Evolutionary conservation across 371 early-diverging fungal genomes (phyloP).

Genomic region (Fennellomyces sp.): DNA sequence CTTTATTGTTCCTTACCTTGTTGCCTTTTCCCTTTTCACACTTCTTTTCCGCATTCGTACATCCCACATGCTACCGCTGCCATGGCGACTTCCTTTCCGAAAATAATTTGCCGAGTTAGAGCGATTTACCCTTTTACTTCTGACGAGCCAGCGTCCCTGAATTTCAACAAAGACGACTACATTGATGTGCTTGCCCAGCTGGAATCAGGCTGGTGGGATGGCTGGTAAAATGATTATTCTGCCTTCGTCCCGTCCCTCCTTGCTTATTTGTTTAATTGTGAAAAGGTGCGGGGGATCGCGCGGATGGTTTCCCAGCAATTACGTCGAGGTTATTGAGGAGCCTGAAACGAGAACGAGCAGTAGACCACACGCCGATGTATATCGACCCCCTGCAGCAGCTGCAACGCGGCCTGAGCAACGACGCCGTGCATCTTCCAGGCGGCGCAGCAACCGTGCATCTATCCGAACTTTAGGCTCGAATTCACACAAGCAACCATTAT

Average conservation of each 20-base stretch:
- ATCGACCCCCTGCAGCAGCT: conserved; percentile 1
- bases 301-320: conserved; percentile 94
- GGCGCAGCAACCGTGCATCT: background rate
- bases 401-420: background rate
- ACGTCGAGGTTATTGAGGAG: conserved; percentile 61
- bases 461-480: background rate
- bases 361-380: too few species aligned
- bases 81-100: conserved; percentile 20
- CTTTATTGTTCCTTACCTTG: background rate
- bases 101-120: conserved; percentile 41
- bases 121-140: conserved; percentile 71
- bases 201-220: conserved; percentile 95
- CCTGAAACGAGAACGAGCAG: background rate
- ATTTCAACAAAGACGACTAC: conserved; percentile 80
- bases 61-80: conserved; percentile 4
- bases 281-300: conserved; percentile 58
- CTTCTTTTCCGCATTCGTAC: background rate
- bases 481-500: conserved; percentile 10
- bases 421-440: background rate
- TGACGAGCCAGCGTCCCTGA: conserved; percentile 72
- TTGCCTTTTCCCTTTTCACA: background rate
- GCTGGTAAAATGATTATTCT: conserved; percentile 41
- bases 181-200: conserved; percentile 85
- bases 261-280: background rate
- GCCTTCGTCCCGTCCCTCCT: background rate